phyloP scores from a whole-genome alignment of 768 basidiomycete species.

The Auriscalpium vulgare region DNA sequence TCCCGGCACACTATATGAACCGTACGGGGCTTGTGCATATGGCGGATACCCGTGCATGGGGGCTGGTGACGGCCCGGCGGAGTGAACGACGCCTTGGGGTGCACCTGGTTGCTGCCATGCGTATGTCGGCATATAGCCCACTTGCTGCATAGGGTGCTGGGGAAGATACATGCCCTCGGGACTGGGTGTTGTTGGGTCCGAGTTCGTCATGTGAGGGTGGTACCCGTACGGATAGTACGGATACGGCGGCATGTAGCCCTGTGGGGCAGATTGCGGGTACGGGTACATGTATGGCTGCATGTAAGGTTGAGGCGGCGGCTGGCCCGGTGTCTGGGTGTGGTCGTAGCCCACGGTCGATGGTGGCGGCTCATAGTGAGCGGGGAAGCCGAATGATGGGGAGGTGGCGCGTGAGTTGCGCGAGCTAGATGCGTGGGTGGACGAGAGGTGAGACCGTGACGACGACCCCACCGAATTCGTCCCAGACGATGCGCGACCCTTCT shows the following conservation, averaged over 20 bases:
- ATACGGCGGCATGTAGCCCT: constrained; percentile 15
- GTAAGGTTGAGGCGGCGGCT: constrained; percentile 21
- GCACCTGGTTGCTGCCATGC: constrained; percentile 11
- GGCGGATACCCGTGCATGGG: constrained; percentile 25
- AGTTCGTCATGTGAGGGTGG: constrained; percentile 6
- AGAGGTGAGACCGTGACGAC: constrained; percentile 53
- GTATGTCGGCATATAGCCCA: constrained; percentile 23
- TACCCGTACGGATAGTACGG: constrained; percentile 12
- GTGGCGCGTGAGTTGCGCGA: constrained; percentile 68
- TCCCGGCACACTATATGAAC: constrained; percentile 27
- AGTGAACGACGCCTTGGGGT: constrained; percentile 27
- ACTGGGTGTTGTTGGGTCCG: constrained; percentile 20
- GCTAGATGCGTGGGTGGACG: constrained; percentile 39
- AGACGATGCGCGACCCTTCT: constrained; percentile 40
- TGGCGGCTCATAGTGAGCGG: constrained; percentile 62
- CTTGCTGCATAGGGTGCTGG: constrained; percentile 26
- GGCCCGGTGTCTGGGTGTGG: constrained; percentile 14
- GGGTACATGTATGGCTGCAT: constrained; percentile 28
- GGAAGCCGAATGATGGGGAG: constrained; percentile 71
- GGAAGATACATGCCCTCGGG: constrained; percentile 11
- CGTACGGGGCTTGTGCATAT: constrained; percentile 25
- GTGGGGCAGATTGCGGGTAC: constrained; percentile 17
- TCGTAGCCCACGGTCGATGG: constrained; percentile 24
- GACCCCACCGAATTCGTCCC: constrained; percentile 43
- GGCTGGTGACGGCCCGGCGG: constrained; percentile 22